Evolutionary conservation across 192 early-diverging fungal species (phyloP).

Genomic region (Umbelopsis isabellina): DNA sequence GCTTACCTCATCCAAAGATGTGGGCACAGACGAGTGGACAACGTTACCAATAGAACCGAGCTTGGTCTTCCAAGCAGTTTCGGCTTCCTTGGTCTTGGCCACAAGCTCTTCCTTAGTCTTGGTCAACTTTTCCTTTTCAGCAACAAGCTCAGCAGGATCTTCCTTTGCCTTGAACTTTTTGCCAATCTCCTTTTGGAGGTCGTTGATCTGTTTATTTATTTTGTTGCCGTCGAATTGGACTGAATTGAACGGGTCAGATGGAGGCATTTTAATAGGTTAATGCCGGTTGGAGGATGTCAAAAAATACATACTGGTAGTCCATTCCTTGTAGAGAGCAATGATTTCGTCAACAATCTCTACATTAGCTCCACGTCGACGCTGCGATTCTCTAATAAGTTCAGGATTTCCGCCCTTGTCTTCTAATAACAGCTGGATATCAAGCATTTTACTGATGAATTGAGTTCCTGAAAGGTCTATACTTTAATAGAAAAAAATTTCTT

Average conservation of each 20-base stretch:
- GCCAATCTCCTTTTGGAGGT: slow-evolving; percentile 89
- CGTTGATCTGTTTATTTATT: slow-evolving; percentile 90
- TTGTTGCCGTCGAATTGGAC: slow-evolving; percentile 87
- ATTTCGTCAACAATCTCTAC: slow-evolving; percentile 91
- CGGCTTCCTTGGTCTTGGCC: slow-evolving; percentile 78
- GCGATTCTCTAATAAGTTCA: slow-evolving; percentile 90
- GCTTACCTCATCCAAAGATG: slow-evolving; percentile 78
- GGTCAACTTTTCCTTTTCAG: slow-evolving; percentile 75
- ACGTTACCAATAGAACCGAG: slow-evolving; percentile 85
- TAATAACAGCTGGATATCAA: slow-evolving; percentile 93
- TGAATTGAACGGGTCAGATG: slow-evolving; percentile 32
- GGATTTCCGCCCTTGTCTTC: slow-evolving; percentile 93
- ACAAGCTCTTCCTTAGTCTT: slow-evolving; percentile 68
- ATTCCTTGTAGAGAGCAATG: slow-evolving; percentile 86
- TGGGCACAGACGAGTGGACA: slow-evolving; percentile 89
- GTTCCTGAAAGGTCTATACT: background rate
- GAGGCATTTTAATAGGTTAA: slow-evolving; percentile 7
- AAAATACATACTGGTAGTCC: slow-evolving; percentile 75
- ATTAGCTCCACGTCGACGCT: slow-evolving; percentile 83
- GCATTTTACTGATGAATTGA: slow-evolving; percentile 52
- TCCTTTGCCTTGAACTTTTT: slow-evolving; percentile 91
- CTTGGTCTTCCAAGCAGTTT: slow-evolving; percentile 65
- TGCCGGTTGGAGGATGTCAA: background rate
- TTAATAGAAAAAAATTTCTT: slow-evolving; percentile 13
- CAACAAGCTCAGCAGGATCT: slow-evolving; percentile 74